Base-by-base conservation (phyloP, 495 filamentous ascomycete genomes). In the Neurospora sp. region DNA sequence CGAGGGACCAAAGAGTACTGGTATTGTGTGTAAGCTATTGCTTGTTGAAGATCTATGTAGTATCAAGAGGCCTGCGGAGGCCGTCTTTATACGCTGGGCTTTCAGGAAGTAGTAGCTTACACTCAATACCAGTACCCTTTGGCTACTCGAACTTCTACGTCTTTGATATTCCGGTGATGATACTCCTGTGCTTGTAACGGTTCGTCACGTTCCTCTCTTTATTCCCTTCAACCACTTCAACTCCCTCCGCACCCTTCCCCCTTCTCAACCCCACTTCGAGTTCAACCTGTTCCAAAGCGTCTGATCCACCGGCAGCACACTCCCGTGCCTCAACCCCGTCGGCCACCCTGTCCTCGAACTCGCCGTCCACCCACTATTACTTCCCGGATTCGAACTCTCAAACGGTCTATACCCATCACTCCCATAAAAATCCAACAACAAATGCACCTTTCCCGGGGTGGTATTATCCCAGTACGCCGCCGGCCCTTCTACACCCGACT, bases 361-460 rank as follows among this genome's bases (percentile, higher is more conserved):
- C 40, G 81, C 82, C 18, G 77, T 80, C 85, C 84, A 88, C 40
- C 76, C 83, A n/a, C 71, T 72, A 71, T 86, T 85, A 8, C 76
- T 79, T 72, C 74, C 78, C 46, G 84, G 79, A 31, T 82, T 80
- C 1, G 77, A 78, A 38, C 78, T 83, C 75, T 85, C 82, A 72
- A 81, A 87, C 42, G 85, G 85, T n/a, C 82, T 72, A 71, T 88
- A 87, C 37, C 86, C 86, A 75, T 87, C 85, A 16, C 77, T 79
- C 1, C 85, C 86, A 73, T 86, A 88, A 72, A 84, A 85, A 70
- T 88, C 86, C 42, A 88, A 71, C 69, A 88, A 73, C 66, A 88
- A 75, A 70, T 86, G 83, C 16, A 84, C 81, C 69, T 83, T 86
- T 0, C 81, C 79, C 0, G 80, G 78, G 0, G 78, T 75, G 18